Conservation (phyloP, 164 flowering plant genomes). For the Sedum album region DNA sequence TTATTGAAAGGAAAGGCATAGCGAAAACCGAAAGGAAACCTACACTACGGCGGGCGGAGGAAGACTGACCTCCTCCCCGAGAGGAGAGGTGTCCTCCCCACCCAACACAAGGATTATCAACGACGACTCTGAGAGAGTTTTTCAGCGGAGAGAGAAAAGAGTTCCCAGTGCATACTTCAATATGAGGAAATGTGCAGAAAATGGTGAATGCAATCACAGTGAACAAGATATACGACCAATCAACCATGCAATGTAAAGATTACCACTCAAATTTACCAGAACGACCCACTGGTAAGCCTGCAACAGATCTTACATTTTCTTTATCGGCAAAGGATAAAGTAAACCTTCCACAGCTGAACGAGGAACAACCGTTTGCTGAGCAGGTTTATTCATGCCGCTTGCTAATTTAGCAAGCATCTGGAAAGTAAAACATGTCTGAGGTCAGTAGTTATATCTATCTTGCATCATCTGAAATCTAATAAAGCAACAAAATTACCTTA, state of each 20-base stretch:
- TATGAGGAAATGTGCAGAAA: neutral
- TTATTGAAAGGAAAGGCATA: too few relatives aligned
- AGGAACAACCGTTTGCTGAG: constrained; percentile 93
- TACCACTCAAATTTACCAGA: too few relatives aligned
- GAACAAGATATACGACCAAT: neutral
- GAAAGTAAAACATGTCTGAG: constrained; percentile 12
- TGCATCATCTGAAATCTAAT: neutral
- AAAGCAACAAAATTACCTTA: constrained; percentile 39
- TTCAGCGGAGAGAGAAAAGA: too few relatives aligned
- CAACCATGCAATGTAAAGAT: too few relatives aligned
- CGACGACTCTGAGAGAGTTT: too few relatives aligned
- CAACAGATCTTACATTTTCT: constrained; percentile 68
- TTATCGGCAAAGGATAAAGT: constrained; percentile 68
- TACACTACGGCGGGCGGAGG: too few relatives aligned
- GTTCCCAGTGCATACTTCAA: too few relatives aligned
- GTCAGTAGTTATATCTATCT: neutral
- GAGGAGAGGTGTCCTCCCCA: too few relatives aligned
- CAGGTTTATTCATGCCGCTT: constrained; percentile 93
- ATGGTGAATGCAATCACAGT: neutral
- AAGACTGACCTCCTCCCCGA: too few relatives aligned
- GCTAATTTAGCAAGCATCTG: constrained; percentile 98
- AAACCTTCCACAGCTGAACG: constrained; percentile 54
- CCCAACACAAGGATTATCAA: too few relatives aligned
- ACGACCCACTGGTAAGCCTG: neutral
- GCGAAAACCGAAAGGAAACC: too few relatives aligned